These are phyloP conservation scores for Xylaria sp. DNA, from an alignment of 2,329 filamentous ascomycete genomes.

Conservation along the genomic window DNA sequence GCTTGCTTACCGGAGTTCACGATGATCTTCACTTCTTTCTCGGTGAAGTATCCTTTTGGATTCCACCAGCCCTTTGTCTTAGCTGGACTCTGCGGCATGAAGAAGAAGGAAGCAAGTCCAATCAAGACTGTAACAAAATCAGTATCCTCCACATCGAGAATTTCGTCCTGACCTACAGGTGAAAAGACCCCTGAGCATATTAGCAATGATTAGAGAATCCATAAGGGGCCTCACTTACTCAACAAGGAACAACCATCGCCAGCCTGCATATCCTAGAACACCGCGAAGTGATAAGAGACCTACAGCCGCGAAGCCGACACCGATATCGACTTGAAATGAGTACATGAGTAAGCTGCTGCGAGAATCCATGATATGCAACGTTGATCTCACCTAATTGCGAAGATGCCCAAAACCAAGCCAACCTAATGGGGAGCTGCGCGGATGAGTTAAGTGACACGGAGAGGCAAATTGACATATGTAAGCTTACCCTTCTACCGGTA, in stretches of 20 bases:
- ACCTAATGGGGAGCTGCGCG: conserved; percentile 67
- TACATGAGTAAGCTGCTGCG: conserved; percentile 23
- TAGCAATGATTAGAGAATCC: conserved; percentile 29
- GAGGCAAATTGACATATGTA: conserved; percentile 6
- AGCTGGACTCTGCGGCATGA: conserved; percentile 70
- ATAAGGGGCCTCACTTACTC: conserved; percentile 45
- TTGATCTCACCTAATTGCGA: conserved; percentile 45
- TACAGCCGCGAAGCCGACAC: conserved; percentile 66
- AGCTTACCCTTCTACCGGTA: conserved; percentile 62
- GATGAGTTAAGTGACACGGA: conserved; percentile 27
- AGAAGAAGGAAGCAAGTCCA: conserved; percentile 64
- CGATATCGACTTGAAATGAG: conserved; percentile 53
- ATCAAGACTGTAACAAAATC: conserved; percentile 56
- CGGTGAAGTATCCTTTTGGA: conserved; percentile 68
- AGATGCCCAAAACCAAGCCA: conserved; percentile 75
- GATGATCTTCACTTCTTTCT: conserved; percentile 73
- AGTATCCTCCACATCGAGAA: conserved; percentile 51
- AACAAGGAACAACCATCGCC: conserved; percentile 66
- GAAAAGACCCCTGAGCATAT: conserved; percentile 46
- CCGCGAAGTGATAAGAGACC: conserved; percentile 67
- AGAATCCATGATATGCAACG: neutral
- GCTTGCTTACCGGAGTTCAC: conserved; percentile 61
- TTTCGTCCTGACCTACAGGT: conserved; percentile 46
- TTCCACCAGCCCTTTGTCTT: conserved; percentile 70
- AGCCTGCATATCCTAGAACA: conserved; percentile 63